Conservation (phyloP, 148 eudicot species). For the Camellia sinensis region DNA sequence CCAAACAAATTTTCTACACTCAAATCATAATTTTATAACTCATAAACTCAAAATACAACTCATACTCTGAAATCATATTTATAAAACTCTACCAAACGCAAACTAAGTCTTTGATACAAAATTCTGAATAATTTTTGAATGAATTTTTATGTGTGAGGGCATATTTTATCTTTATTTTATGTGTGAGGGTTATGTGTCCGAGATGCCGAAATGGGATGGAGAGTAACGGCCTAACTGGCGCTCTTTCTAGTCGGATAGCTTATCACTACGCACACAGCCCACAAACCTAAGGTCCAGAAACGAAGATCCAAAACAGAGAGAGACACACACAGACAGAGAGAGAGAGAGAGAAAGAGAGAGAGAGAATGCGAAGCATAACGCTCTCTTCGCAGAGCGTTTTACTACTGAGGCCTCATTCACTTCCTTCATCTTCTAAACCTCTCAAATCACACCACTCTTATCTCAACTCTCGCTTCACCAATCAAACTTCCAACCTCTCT, state of each 20-base stretch:
- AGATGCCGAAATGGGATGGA: neutral
- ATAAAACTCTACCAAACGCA: too few species aligned
- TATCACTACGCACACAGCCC: neutral
- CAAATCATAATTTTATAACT: too few species aligned
- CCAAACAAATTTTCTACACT: too few species aligned
- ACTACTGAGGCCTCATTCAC: neutral
- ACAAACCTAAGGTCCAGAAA: neutral
- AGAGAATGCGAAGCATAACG: constrained; percentile 15
- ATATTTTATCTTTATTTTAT: too few species aligned
- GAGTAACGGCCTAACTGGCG: neutral
- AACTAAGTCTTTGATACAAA: too few species aligned
- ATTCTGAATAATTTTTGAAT: too few species aligned
- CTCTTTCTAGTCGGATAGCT: neutral
- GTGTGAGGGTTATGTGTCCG: too few species aligned
- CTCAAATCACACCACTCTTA: neutral
- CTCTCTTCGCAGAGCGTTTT: constrained; percentile 19
- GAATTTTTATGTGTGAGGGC: too few species aligned
- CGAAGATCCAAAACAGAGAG: neutral
- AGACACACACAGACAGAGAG: too few species aligned
- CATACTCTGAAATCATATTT: too few species aligned
- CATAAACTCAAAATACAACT: too few species aligned
- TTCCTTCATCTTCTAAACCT: constrained; percentile 10
- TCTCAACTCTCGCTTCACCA: neutral
- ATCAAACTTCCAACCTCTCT: constrained; percentile 1
- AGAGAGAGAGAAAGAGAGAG: constrained; percentile 14